phyloP scores from a whole-genome alignment of 306 rosid genomes.

The Benincasa hispida region DNA sequence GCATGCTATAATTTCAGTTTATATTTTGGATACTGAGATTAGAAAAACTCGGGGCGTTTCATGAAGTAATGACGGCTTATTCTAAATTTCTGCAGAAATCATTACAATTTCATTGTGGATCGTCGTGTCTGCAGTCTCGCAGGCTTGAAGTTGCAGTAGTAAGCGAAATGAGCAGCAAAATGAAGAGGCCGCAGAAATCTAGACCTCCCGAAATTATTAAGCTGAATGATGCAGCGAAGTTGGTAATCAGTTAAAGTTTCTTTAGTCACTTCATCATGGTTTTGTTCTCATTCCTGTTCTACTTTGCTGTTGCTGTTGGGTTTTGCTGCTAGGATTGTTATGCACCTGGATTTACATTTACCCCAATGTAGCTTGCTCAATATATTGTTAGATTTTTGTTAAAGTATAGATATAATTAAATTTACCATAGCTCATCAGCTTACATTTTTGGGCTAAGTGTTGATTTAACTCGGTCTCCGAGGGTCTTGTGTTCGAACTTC shows the following conservation, averaged over 20 bases:
- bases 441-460: too few species aligned
- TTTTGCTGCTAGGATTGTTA: background rate
- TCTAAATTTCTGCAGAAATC: background rate
- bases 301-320: background rate
- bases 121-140: background rate
- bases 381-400: background rate
- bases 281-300: background rate
- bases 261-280: background rate
- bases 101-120: background rate
- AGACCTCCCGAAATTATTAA: slow-evolving; percentile 41
- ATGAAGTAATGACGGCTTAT: background rate
- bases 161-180: slow-evolving; percentile 27
- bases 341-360: background rate
- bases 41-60: background rate
- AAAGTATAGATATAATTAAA: too few species aligned
- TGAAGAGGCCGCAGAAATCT: slow-evolving; percentile 22
- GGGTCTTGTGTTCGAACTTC: too few species aligned
- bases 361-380: background rate
- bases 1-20: too few species aligned
- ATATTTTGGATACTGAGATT: background rate
- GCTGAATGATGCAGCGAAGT: slow-evolving; percentile 50
- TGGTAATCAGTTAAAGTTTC: slow-evolving; percentile 37
- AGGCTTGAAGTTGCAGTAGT: background rate
- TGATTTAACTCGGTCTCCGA: too few species aligned
- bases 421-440: too few species aligned